Base-by-base conservation (phyloP, 148 eudicot species). In the Hydrangea macrophylla region DNA sequence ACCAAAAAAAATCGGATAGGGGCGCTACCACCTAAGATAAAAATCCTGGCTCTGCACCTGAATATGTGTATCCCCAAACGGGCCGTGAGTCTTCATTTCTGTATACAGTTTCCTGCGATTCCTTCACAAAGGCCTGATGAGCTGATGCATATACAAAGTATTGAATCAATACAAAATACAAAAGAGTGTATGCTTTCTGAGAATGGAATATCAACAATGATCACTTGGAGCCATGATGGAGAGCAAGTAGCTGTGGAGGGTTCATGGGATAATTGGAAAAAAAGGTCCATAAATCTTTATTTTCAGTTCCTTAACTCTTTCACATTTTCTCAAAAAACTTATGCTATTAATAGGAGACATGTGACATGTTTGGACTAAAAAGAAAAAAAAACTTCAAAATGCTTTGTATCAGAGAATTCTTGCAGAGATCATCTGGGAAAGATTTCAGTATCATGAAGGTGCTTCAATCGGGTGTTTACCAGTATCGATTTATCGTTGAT, bases 391-490 rank as follows among this genome's bases (percentile, higher is more conserved):
- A 48, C 23, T 48, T 42, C 5, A 26, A 24, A n/a, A 9, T 60
- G 31, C 42, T 62, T 62, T 64, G 62, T 57, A 65, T 12, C 90
- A 92, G 94, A 76, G 84, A 86, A 58, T 87, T 80, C 48, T 76
- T 92, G 73, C 90, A 90, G 73, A 79, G 79, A 80, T 85, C 92
- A 80, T 85, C 92, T 13, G 96, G 94, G 57, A 85, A 90, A 61
- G 92, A 90, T 61, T 92, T 88, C 70, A 81, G 86, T 25, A 84
- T 92, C 45, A 71, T 88, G 92, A 90, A 90, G 63, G 90, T 92
- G 74, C 92, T 92, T n/a, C 84, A 89, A 64, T 86, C 96, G 22
- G 98, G 98, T 27, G 88, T 88, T 70, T 92, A 92, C 80, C 91
- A 75, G 36, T 92, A 83, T 56, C 84, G 85, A 74, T 92, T 90